Conservation (phyloP, 129 eudicot genomes). For the Kitagawia praeruptora region DNA sequence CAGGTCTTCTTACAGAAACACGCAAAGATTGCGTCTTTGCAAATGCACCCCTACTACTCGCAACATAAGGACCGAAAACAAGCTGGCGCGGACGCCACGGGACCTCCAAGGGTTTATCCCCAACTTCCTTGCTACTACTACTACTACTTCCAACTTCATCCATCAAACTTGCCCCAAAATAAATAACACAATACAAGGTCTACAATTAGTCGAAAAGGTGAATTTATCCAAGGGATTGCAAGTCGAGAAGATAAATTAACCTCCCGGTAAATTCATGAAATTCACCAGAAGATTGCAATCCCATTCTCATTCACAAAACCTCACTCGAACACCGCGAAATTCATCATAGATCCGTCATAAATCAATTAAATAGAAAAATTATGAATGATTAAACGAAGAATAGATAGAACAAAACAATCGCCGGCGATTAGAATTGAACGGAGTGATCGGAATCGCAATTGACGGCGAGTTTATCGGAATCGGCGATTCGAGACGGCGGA, state of each 20-base stretch:
- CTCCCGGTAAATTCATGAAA: constrained; percentile 40
- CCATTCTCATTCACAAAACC: constrained; percentile 61
- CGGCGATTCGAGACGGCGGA: background rate
- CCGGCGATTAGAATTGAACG: background rate
- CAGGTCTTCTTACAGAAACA: constrained; percentile 61
- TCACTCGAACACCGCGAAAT: constrained; percentile 13
- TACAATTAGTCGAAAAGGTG: background rate
- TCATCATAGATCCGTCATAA: constrained; percentile 1
- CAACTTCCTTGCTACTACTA: constrained; percentile 13
- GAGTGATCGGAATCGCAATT: background rate
- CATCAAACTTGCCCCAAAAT: constrained; percentile 26
- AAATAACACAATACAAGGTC: background rate
- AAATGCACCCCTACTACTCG: constrained; percentile 8
- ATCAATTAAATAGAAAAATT: background rate
- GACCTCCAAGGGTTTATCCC: constrained; percentile 18
- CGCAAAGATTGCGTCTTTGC: constrained; percentile 34
- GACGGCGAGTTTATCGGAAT: constrained; percentile 3
- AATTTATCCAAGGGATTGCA: constrained; percentile 16
- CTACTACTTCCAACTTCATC: constrained; percentile 40
- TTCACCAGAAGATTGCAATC: constrained; percentile 78
- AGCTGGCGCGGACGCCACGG: constrained; percentile 70
- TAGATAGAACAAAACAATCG: background rate
- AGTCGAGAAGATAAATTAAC: constrained; percentile 20
- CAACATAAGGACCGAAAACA: constrained; percentile 51
- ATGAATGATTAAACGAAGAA: background rate